These are phyloP conservation scores for Penicillium sp. DNA, from an alignment of 2,329 filamentous ascomycete species.

Conservation along the genomic window DNA sequence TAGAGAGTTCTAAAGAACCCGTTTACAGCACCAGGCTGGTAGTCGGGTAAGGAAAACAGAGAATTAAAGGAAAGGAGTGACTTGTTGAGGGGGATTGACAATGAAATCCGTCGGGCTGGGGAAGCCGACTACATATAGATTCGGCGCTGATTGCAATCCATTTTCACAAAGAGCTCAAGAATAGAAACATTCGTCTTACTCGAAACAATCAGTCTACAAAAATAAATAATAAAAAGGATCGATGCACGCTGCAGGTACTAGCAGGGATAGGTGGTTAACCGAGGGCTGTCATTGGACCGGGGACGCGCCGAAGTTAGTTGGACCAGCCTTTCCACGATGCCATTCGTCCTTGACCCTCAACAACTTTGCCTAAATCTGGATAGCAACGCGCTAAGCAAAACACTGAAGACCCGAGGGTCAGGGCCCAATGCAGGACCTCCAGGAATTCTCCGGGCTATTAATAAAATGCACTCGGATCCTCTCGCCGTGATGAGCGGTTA, in stretches of 20 bases:
- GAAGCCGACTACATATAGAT: slow-evolving; percentile 23
- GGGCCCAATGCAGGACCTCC: slow-evolving; percentile 5
- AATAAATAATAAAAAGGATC: slow-evolving; percentile 22
- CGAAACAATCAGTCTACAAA: slow-evolving; percentile 22
- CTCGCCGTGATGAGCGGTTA: slow-evolving; percentile 19
- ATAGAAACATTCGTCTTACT: slow-evolving; percentile 24
- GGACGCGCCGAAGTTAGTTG: slow-evolving; percentile 22
- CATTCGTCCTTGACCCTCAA: slow-evolving; percentile 16
- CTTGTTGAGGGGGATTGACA: slow-evolving; percentile 10
- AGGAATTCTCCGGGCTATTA: slow-evolving; percentile 25
- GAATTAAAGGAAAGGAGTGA: slow-evolving; percentile 6
- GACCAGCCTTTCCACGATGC: slow-evolving; percentile 8
- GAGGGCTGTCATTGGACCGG: slow-evolving; percentile 21
- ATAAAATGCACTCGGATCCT: slow-evolving; percentile 16
- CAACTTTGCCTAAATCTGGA: slow-evolving; percentile 18
- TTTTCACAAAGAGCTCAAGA: slow-evolving; percentile 15
- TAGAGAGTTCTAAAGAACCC: not conserved
- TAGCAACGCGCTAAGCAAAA: slow-evolving; percentile 28
- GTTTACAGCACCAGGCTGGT: slow-evolving; percentile 13
- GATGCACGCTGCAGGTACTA: slow-evolving; percentile 27
- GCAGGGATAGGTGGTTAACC: slow-evolving; percentile 15
- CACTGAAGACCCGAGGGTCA: slow-evolving; percentile 9
- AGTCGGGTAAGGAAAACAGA: not conserved
- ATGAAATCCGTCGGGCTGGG: slow-evolving; percentile 6
- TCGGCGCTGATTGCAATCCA: slow-evolving; percentile 11